Evolutionary conservation across 768 basidiomycete species (phyloP), one percentile per base, ranked within the genome.

Genomic region (Saitozyma sp.): DNA sequence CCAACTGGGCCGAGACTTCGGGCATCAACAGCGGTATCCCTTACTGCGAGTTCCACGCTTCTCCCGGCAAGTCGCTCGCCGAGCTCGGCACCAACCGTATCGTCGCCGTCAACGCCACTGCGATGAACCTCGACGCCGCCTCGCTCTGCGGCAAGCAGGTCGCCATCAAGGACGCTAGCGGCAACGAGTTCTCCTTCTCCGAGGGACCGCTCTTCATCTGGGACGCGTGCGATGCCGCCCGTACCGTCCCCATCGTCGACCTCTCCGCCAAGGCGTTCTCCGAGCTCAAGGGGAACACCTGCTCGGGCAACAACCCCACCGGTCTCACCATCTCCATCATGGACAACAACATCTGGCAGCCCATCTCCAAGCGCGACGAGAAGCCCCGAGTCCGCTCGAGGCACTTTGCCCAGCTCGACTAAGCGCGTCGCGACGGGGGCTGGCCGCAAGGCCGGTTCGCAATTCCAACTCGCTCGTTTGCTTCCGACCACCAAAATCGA

Each of bases 121-220:
- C 29, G 29, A 29, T 38, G 19, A 59, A 54, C n/a, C 16, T 16
- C 13, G 53, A 54, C 37, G 20, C 40, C 53, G 20, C 53, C 11
- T 19, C 53, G 20, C 40, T 37, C 17, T 19, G 16, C 10, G 7
- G 43, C 16, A 20, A 14, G 19, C 60, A 59, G 39, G 61, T 66
- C 20, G 11, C 37, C 17, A 53, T 66, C 45, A 56, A 16, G 14
- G 54, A 62, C 20, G 20, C 61, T 3, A 29, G 53, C 17, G 65
- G 65, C 9, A 59, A 54, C 10, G 29, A n/a, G 38, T 46, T 52
- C 37, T 17, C 43, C 37, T 53, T 61, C 20, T 14, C 40, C n/a
- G 56, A 58, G n/a, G 63, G 54, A 40, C 61, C 64, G 6, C 57
- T 70, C 13, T 53, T 64, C 58, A 55, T 70, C 16, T 70, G 69